Conservation (phyloP, 495 filamentous ascomycete species). For the Penicillium cataractarum region DNA sequence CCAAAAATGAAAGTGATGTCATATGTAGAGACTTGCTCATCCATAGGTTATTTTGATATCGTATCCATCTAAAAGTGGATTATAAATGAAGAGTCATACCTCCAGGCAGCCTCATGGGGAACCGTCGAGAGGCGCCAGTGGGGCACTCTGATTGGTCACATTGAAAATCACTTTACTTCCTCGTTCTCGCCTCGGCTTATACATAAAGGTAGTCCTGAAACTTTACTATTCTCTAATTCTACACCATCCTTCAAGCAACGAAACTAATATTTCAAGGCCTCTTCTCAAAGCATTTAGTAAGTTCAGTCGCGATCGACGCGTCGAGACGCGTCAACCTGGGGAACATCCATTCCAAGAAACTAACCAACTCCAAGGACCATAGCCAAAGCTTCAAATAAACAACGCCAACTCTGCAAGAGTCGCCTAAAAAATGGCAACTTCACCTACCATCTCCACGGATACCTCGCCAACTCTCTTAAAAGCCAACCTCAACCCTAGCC, state of each 20-base stretch:
- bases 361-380: neutral
- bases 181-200: neutral
- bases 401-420: neutral
- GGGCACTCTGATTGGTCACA: conserved; percentile 36
- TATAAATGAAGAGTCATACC: conserved; percentile 2
- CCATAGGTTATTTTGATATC: neutral
- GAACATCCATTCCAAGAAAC: neutral
- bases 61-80: neutral
- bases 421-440: neutral
- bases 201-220: neutral
- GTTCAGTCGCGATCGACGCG: conserved; percentile 4
- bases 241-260: neutral
- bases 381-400: neutral
- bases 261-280: neutral
- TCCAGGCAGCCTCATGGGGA: neutral
- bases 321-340: neutral
- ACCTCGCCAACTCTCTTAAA: neutral
- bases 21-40: neutral
- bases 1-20: neutral
- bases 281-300: neutral
- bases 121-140: neutral
- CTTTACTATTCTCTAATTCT: neutral
- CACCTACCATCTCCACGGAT: neutral
- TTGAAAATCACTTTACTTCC: conserved; percentile 25
- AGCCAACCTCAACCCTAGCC: too few species aligned